Evolutionary conservation across 2,329 filamentous ascomycete species (phyloP).

Genomic region (Tolypocladium album): DNA sequence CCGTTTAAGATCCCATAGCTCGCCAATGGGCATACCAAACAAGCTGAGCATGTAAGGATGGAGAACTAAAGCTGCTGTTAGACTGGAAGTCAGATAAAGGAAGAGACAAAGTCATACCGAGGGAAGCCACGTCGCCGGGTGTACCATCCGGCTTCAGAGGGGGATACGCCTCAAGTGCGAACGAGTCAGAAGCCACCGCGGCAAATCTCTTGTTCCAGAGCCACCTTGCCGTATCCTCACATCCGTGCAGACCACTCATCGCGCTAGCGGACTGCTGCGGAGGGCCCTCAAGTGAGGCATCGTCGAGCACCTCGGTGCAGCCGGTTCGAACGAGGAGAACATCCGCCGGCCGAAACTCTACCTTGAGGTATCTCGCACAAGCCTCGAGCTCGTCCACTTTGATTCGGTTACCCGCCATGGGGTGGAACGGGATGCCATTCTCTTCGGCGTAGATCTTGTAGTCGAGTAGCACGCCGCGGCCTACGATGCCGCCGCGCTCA

Average conservation of each 20-base stretch:
- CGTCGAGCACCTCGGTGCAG: constrained; percentile 46
- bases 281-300: constrained; percentile 24
- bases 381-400: constrained; percentile 42
- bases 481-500: constrained; percentile 37
- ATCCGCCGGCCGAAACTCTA: constrained; percentile 56
- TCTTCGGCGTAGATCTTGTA: constrained; percentile 37
- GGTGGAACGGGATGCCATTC: constrained; percentile 37
- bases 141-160: constrained; percentile 32
- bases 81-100: background rate
- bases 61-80: constrained; percentile 17
- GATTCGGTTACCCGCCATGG: constrained; percentile 42
- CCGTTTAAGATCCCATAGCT: constrained; percentile 44
- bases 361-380: constrained; percentile 46
- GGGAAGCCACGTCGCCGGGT: constrained; percentile 15
- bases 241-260: constrained; percentile 31
- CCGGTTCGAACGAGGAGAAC: constrained; percentile 57
- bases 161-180: constrained; percentile 54
- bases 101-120: constrained; percentile 20
- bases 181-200: constrained; percentile 52
- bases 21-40: constrained; percentile 44
- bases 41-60: constrained; percentile 37
- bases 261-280: background rate
- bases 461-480: constrained; percentile 46
- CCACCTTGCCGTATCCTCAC: constrained; percentile 48
- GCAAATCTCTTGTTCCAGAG: constrained; percentile 60